These are phyloP conservation scores for Kokia cookei DNA, from an alignment of 441 rosid species.

Conservation along the genomic window DNA sequence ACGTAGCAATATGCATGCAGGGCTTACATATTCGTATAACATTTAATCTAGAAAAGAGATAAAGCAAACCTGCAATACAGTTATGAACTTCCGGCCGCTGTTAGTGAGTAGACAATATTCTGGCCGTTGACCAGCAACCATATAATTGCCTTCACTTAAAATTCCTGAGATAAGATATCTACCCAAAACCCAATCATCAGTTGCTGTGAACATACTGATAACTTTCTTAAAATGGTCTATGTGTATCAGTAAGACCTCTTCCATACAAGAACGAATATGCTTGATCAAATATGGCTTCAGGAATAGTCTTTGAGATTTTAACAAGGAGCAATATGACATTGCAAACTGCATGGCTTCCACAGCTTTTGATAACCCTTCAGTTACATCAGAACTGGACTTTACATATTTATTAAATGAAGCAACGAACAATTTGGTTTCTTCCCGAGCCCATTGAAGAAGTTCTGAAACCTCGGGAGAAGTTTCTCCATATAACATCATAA, in stretches of 20 bases:
- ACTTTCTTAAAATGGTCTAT: slow-evolving; percentile 55
- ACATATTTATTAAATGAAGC: slow-evolving; percentile 32
- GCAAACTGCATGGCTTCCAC: slow-evolving; percentile 46
- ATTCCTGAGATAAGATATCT: slow-evolving; percentile 48
- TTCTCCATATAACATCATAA: slow-evolving; percentile 44
- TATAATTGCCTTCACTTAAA: slow-evolving; percentile 26
- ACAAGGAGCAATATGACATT: slow-evolving; percentile 42
- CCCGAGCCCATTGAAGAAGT: slow-evolving; percentile 42
- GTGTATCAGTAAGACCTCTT: slow-evolving; percentile 39
- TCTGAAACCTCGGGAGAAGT: slow-evolving; percentile 36
- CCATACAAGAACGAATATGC: slow-evolving; percentile 42
- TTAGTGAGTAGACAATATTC: slow-evolving; percentile 50
- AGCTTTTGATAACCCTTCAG: slow-evolving; percentile 34
- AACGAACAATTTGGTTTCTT: slow-evolving; percentile 41
- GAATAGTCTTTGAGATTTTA: slow-evolving; percentile 37
- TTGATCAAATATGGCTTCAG: slow-evolving; percentile 35
- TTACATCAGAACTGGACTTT: slow-evolving; percentile 37
- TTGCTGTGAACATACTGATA: slow-evolving; percentile 36
- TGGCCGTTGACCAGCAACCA: slow-evolving; percentile 34
- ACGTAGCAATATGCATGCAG: not conserved
- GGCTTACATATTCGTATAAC: not conserved
- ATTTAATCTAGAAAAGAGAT: not conserved
- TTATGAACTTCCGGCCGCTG: slow-evolving; percentile 55
- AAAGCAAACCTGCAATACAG: slow-evolving; percentile 50
- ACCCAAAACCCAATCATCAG: slow-evolving; percentile 55